Percentiles rank a stretch among this genome's conserved stretches.
These are phyloP conservation scores for Fomitopsis pinicola DNA, from an alignment of 1,284 basidiomycete species.

Conservation along the genomic window DNA sequence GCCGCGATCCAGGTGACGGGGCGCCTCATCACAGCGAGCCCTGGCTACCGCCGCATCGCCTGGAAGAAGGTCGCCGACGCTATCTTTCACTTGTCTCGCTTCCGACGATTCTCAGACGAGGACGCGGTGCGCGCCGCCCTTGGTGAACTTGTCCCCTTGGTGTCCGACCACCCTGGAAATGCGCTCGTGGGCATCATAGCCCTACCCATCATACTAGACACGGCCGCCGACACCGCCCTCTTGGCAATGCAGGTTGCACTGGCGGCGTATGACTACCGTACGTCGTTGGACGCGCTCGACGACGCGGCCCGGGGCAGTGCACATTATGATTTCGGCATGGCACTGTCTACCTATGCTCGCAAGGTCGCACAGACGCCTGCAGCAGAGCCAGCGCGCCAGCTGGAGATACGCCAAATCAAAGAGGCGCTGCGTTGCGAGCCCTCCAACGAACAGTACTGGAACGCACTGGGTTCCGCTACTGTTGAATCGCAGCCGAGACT, in stretches of 20 bases:
- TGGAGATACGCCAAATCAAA: constrained; percentile 64
- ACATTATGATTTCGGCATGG: constrained; percentile 76
- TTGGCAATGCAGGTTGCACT: constrained; percentile 47
- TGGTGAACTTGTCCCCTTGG: constrained; percentile 30
- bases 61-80: constrained; percentile 91
- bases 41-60: constrained; percentile 65
- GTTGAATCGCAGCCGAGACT: constrained; percentile 66
- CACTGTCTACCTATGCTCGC: constrained; percentile 53
- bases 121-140: constrained; percentile 34
- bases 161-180: constrained; percentile 36
- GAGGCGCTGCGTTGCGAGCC: constrained; percentile 77
- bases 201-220: constrained; percentile 20
- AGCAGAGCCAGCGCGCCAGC: constrained; percentile 36
- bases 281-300: constrained; percentile 65
- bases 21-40: constrained; percentile 49
- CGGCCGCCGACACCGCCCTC: constrained; percentile 18
- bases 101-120: constrained; percentile 40
- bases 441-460: constrained; percentile 79
- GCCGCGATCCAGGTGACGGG: constrained; percentile 54
- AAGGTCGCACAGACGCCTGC: constrained; percentile 27
- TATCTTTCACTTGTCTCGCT: constrained; percentile 58
- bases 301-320: constrained; percentile 54
- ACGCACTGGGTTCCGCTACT: constrained; percentile 71
- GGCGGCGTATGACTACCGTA: constrained; percentile 69
- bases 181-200: constrained; percentile 40